Conservation (phyloP, 805 yeast genomes). For the Tetrapisispora pingtungensis region DNA sequence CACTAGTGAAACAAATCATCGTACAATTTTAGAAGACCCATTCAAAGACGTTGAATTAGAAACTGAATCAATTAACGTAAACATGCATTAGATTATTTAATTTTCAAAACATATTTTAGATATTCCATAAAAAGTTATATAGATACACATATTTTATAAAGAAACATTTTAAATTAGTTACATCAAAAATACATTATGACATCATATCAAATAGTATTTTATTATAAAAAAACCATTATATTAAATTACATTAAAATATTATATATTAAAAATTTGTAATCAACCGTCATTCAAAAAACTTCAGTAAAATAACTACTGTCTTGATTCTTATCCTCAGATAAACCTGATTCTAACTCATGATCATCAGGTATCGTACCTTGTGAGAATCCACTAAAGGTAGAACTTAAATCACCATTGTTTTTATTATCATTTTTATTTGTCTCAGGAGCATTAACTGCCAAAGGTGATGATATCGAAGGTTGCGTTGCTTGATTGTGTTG, state of each 20-base stretch:
- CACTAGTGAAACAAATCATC: neutral
- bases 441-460: neutral
- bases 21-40: neutral
- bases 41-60: conserved; percentile 3
- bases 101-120: too few relatives aligned
- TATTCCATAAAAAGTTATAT: too few relatives aligned
- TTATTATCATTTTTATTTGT: conserved; percentile 4
- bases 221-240: too few relatives aligned
- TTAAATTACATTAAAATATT: neutral
- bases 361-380: conserved; percentile 17
- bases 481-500: neutral
- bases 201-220: too few relatives aligned
- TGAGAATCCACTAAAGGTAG: conserved; percentile 24
- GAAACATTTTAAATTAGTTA: too few relatives aligned
- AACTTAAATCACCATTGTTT: conserved; percentile 4
- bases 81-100: neutral
- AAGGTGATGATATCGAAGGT: neutral
- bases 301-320: conserved; percentile 21
- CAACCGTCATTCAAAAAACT: conserved; percentile 18
- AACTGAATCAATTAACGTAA: conserved; percentile 1
- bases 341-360: conserved; percentile 1
- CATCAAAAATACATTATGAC: too few relatives aligned
- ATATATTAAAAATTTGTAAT: too few relatives aligned
- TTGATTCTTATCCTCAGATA: conserved; percentile 6
- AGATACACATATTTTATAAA: too few relatives aligned